These are phyloP conservation scores for Chenopodium album DNA, from an alignment of 148 eudicot genomes.

Conservation along the genomic window DNA sequence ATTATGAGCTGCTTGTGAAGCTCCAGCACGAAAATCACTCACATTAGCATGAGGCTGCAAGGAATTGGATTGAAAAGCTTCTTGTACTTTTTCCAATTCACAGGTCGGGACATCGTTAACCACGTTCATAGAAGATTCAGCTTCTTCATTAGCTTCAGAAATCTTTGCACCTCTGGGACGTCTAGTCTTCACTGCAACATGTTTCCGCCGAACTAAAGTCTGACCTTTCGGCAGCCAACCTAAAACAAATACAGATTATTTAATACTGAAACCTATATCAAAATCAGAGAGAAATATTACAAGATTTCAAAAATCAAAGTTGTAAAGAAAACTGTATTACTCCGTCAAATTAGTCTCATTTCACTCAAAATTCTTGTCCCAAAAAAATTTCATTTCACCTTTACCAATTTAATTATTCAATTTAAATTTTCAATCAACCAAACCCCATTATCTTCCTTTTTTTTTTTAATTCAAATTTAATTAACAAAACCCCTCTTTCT, in stretches of 20 bases:
- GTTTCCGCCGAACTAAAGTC: constrained; percentile 38
- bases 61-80: neutral
- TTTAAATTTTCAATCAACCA: too few species aligned
- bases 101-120: constrained; percentile 13
- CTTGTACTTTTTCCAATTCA: constrained; percentile 26
- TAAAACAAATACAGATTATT: neutral
- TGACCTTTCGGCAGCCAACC: constrained; percentile 34
- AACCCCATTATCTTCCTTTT: too few species aligned
- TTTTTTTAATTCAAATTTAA: too few species aligned
- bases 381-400: too few species aligned
- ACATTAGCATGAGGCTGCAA: constrained; percentile 10
- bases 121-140: constrained; percentile 13
- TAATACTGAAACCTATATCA: neutral
- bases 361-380: too few species aligned
- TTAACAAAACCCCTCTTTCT: too few species aligned
- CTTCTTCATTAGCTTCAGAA: constrained; percentile 34
- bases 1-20: constrained; percentile 11
- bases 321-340: too few species aligned
- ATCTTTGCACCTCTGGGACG: constrained; percentile 48
- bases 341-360: too few species aligned
- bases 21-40: constrained; percentile 47
- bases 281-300: neutral
- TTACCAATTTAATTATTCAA: too few species aligned
- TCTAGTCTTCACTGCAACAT: constrained; percentile 28
- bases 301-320: too few species aligned